These are phyloP conservation scores for Metschnikowia noctiluminum DNA, from an alignment of 805 yeast genomes.

Conservation along the genomic window DNA sequence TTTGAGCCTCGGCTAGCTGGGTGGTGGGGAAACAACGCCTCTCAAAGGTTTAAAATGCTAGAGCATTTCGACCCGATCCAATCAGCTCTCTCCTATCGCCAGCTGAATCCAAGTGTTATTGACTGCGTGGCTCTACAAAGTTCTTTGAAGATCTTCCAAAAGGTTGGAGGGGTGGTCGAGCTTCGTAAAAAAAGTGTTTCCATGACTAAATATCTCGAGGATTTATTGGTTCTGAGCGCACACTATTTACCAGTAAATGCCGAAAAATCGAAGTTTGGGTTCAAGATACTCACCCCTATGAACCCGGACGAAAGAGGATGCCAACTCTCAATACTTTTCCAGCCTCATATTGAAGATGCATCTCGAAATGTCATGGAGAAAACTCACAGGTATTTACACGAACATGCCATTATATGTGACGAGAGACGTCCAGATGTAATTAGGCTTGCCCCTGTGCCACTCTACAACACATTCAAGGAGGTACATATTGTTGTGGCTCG, in stretches of 20 bases:
- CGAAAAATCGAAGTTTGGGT: conserved; percentile 35
- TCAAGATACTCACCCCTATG: conserved; percentile 74
- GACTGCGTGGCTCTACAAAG: conserved; percentile 74
- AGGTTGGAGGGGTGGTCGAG: conserved; percentile 60
- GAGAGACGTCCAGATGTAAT: conserved; percentile 91
- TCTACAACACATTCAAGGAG: conserved; percentile 75
- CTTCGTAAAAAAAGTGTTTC: conserved; percentile 54
- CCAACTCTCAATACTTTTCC: conserved; percentile 74
- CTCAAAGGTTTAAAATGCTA: conserved; percentile 72
- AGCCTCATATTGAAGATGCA: conserved; percentile 34
- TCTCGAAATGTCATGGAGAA: conserved; percentile 55
- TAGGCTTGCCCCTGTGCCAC: conserved; percentile 81
- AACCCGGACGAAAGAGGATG: conserved; percentile 61
- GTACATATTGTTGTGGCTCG: conserved; percentile 44
- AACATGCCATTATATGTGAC: conserved; percentile 72
- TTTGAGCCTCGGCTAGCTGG: conserved; percentile 78
- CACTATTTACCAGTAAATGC: conserved; percentile 38
- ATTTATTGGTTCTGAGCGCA: conserved; percentile 42
- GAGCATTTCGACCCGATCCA: conserved; percentile 73
- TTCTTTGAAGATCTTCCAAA: conserved; percentile 57
- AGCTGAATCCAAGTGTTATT: conserved; percentile 85
- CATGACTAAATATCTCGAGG: conserved; percentile 57
- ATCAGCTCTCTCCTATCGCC: conserved; percentile 87
- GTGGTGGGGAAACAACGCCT: conserved; percentile 92
- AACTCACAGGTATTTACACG: conserved; percentile 49